A percentile compares a stretch with the other conserved stretches of the same genome.
Conservation (phyloP, 2,329 filamentous ascomycete species). For the Diatrype stigma region DNA sequence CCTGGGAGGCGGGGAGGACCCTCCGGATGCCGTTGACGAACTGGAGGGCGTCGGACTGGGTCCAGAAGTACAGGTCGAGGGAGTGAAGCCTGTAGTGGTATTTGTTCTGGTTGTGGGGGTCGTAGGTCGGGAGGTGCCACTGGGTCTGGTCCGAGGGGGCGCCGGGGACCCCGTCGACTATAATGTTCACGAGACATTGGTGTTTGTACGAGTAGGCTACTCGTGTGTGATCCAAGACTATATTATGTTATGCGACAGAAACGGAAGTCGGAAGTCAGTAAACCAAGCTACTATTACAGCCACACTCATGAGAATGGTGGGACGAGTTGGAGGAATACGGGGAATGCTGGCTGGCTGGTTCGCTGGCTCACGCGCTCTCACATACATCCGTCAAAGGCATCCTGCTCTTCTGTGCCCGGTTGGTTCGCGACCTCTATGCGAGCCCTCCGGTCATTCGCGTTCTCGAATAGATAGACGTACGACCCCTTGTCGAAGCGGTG, state of each 20-base stretch:
- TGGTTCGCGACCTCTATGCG: conserved; percentile 74
- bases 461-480: conserved; percentile 77
- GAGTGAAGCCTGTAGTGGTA: conserved; percentile 76
- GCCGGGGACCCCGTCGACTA: conserved; percentile 48
- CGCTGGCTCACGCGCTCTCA: too few species aligned
- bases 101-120: conserved; percentile 69
- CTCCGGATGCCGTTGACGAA: conserved; percentile 66
- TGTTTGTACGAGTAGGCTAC: conserved; percentile 72
- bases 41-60: conserved; percentile 63
- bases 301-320: too few species aligned
- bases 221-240: conserved; percentile 62
- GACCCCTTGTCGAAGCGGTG: conserved; percentile 77
- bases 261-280: conserved; percentile 4
- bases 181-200: conserved; percentile 64
- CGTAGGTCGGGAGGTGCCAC: conserved; percentile 73
- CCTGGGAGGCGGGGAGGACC: conserved; percentile 56
- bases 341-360: neutral
- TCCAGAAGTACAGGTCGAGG: conserved; percentile 78
- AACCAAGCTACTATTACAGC: too few species aligned
- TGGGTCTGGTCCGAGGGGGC: conserved; percentile 44
- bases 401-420: conserved; percentile 69
- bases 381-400: conserved; percentile 71
- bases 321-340: too few species aligned
- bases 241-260: neutral
- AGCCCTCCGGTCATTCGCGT: conserved; percentile 60